Conservation (phyloP, 305 asterid genomes). For the Lippia alba region DNA sequence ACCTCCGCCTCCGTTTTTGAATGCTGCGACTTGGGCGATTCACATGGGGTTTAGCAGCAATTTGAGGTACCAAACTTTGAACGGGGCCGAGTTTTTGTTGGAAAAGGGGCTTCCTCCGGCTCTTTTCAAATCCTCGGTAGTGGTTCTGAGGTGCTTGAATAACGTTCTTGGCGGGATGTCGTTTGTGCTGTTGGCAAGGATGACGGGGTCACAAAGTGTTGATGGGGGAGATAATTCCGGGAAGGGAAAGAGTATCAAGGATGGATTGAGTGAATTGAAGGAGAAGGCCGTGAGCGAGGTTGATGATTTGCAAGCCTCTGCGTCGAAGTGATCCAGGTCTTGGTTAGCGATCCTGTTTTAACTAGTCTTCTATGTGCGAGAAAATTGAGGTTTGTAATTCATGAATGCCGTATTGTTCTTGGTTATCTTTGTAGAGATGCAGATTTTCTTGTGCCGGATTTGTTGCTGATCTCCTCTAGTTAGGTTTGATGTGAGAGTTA, state of each 20-base stretch:
- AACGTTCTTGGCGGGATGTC: slow-evolving; percentile 80
- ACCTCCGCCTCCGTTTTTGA: slow-evolving; percentile 68
- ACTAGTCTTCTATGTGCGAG: background rate
- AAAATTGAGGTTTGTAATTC: background rate
- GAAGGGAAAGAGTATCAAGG: slow-evolving; percentile 29
- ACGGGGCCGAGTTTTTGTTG: slow-evolving; percentile 65
- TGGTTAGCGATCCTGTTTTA: background rate
- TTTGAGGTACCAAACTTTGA: slow-evolving; percentile 71
- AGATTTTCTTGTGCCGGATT: background rate
- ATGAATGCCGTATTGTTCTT: background rate
- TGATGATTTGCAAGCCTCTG: slow-evolving; percentile 40
- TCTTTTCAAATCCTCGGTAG: slow-evolving; percentile 64
- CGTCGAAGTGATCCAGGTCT: slow-evolving; percentile 41
- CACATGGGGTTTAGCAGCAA: slow-evolving; percentile 82
- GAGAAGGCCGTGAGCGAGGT: slow-evolving; percentile 43
- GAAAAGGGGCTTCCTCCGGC: slow-evolving; percentile 57
- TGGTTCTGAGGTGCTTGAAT: slow-evolving; percentile 63
- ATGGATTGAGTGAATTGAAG: slow-evolving; percentile 41
- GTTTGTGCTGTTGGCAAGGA: slow-evolving; percentile 67
- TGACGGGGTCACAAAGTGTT: slow-evolving; percentile 74
- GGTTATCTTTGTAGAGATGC: slow-evolving; percentile 1
- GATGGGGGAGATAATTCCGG: slow-evolving; percentile 23
- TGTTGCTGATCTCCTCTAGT: background rate
- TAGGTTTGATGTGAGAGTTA: background rate
- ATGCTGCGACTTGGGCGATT: slow-evolving; percentile 71